phyloP scores from a whole-genome alignment of 176 grass and related monocot species.

The Carex littledalei region DNA sequence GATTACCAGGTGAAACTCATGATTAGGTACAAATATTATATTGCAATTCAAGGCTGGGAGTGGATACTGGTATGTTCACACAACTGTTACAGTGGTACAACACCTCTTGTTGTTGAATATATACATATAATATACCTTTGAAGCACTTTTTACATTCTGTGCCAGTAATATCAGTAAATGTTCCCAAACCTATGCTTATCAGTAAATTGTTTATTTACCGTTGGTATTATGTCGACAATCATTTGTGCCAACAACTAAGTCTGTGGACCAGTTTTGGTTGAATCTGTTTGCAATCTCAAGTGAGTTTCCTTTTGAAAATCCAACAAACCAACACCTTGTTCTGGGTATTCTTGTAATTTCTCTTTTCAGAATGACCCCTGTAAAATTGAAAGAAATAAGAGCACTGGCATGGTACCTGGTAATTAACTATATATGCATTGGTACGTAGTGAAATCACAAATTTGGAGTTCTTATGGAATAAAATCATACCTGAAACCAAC shows the following conservation, averaged over 20 bases:
- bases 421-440: constrained; percentile 1
- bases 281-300: constrained; percentile 46
- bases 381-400: neutral
- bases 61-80: too few species aligned
- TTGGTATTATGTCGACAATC: constrained; percentile 80
- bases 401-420: constrained; percentile 32
- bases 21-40: too few species aligned
- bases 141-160: neutral
- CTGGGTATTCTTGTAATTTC: constrained; percentile 42
- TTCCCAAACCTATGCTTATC: neutral
- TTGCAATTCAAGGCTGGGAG: too few species aligned
- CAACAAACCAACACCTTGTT: constrained; percentile 68
- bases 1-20: too few species aligned
- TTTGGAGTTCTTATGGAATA: too few species aligned
- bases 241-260: constrained; percentile 59
- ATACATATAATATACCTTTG: neutral
- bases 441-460: too few species aligned
- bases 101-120: neutral
- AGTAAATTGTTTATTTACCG: constrained; percentile 25
- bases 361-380: constrained; percentile 67
- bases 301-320: constrained; percentile 35
- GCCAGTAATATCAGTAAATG: neutral
- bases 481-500: too few species aligned
- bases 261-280: constrained; percentile 59
- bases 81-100: too few species aligned